These are phyloP conservation scores for Thielaviopsis euricoi DNA, from an alignment of 2,329 filamentous ascomycete genomes.

Conservation along the genomic window DNA sequence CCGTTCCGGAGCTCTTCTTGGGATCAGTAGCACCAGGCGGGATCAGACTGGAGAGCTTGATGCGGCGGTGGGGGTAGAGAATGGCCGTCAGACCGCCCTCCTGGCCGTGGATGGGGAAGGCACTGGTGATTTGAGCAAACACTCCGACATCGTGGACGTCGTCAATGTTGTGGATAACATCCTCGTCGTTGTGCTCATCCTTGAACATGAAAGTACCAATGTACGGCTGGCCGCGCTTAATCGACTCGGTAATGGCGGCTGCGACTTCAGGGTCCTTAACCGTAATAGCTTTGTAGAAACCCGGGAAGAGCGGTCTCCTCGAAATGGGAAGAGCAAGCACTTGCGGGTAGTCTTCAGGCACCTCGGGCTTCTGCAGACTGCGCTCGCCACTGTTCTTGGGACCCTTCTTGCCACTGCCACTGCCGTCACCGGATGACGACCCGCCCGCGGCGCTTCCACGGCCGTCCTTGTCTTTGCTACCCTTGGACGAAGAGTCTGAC, in stretches of 20 bases:
- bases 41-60: conserved; percentile 72
- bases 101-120: conserved; percentile 79
- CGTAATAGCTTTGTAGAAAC: conserved; percentile 97
- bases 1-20: conserved; percentile 35
- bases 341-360: conserved; percentile 92
- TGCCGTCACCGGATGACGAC: conserved; percentile 19
- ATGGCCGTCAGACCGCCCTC: conserved; percentile 79
- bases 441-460: conserved; percentile 42
- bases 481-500: conserved; percentile 5
- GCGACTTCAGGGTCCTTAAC: conserved; percentile 87
- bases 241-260: conserved; percentile 84
- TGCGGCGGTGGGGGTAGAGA: conserved; percentile 86
- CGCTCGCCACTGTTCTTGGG: conserved; percentile 51
- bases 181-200: conserved; percentile 84
- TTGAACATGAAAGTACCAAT: conserved; percentile 95
- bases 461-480: conserved; percentile 33
- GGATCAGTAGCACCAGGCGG: conserved; percentile 41
- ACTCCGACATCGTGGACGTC: conserved; percentile 95
- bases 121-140: conserved; percentile 94
- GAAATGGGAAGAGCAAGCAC: conserved; percentile 95
- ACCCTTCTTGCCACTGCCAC: conserved; percentile 55
- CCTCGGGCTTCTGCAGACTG: conserved; percentile 68
- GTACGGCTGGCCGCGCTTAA: conserved; percentile 92
- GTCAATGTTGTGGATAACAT: conserved; percentile 75
- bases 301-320: conserved; percentile 83